Evolutionary conservation across 1,284 basidiomycete species (phyloP), one percentile per base, ranked within the genome.

Genomic region (Fistulinella staudtii): DNA sequence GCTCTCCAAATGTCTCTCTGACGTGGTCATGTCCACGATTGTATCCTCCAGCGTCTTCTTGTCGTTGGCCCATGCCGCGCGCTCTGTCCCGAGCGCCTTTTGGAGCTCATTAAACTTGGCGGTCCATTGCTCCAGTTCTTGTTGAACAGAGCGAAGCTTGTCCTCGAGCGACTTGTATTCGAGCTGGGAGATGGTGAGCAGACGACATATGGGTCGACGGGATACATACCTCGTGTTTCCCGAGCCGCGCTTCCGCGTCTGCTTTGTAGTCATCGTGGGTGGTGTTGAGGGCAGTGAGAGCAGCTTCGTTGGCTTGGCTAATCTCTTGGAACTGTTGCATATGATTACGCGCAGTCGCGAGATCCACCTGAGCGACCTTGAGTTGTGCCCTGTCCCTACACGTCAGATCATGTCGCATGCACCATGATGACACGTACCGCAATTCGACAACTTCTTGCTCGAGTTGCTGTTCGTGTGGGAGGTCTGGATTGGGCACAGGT

Each of bases 361-460:
- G 73, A 53, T 92, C 88, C 17, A 87, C 73, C 61, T 91, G 81
- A 1, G 83, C 73, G 4, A 88, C 73, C 66, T 88, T 89, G 35
- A 93, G 70, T 17, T 81, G 72, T 40, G 80, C 80, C 15, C 89
- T n/a, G n/a, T n/a, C n/a, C n/a, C n/a, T 91, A 55, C 11, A n/a
- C 30, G 20, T 28, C 17, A 37, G 33, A 18, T 31, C n/a, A 20
- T 34, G 13, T 29, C 8, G 8, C 17, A 31, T 24, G 4, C 17
- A 7, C 13, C 8, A 5, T 3, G 20, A n/a, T 2, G 31, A 18
- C 25, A 69, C 74, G 25, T 46, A 89, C 85, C 87, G 75, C 24
- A 93, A 73, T 43, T 92, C 89, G 5, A 90, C 90, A 21, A 94
- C 80, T 59, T 93, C 89, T 17, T 82, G 75, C 64, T 92, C 84